Base-by-base conservation (phyloP, 805 yeast genomes). In the Zygosaccharomyces kombuchaensis region DNA sequence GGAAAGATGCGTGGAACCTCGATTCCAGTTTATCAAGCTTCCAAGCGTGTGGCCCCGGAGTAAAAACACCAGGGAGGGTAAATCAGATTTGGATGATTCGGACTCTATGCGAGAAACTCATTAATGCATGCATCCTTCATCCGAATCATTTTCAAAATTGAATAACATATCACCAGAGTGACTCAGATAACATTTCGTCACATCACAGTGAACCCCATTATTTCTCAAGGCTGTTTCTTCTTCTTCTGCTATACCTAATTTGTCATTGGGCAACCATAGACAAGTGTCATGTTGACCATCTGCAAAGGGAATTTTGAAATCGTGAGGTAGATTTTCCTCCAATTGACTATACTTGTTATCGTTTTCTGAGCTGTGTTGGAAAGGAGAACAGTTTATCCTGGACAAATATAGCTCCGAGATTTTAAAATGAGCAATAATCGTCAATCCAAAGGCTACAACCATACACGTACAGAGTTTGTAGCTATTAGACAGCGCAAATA, bases 1-100 rank as follows among this genome's bases (percentile, higher is more conserved):
- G 13, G 97, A 91, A 56, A 73, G 96, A 51, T 88, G 96, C 60
- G 93, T 93, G 9, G 95, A 88, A 54, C 99, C 99, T 1, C 75
- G 95, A 55, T 91, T 84, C 58, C 96, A 90, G 62, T 84, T 87
- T 40, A 80, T 93, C 25, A 76, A 76, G 57, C 66, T 93, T 26
- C 99, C 98, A 2, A 83, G 87, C 39, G 68, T 90, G 60, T 89
- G 96, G 96, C 95, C 95, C 19, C 66, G 81, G 53, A 75, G 76
- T 51, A 77, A 76, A 53, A 77, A 75, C 48, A 77, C 80, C 1
- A 71, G 81, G 54, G 74, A 75, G 45, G 69, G 60, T 36, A 52
- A 57, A 41, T 44, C 51, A 9, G 49, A 48, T 8, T n/a, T 34
- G n/a, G 51, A 52, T 22, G 50, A 51, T 25, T 14, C 39, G 25